These are phyloP conservation scores for Kernera saxatilis DNA, from an alignment of 345 rosid species.

Conservation along the genomic window DNA sequence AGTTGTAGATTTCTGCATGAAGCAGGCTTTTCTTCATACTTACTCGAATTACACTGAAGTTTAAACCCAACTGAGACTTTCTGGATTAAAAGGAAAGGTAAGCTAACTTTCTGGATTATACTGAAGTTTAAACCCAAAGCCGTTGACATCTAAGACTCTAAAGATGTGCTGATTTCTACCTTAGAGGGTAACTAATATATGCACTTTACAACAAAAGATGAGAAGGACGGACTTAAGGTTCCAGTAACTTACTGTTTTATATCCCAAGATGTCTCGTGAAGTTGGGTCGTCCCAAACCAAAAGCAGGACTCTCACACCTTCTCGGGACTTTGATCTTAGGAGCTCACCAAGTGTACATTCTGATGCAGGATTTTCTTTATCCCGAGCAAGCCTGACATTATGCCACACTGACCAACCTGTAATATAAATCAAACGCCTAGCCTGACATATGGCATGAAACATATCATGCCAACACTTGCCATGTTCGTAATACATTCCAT, in stretches of 20 bases:
- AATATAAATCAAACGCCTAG: conserved; percentile 75
- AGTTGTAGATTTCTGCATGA: background rate
- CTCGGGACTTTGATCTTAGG: conserved; percentile 77
- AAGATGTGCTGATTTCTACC: background rate
- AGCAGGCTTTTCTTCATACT: background rate
- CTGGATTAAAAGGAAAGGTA: background rate
- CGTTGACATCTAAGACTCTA: background rate
- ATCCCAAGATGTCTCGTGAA: conserved; percentile 84
- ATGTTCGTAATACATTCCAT: conserved; percentile 59
- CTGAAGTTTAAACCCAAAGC: too few species aligned
- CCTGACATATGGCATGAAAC: conserved; percentile 74
- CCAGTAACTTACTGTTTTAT: conserved; percentile 55
- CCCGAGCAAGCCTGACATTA: conserved; percentile 61
- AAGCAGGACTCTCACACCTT: conserved; percentile 95
- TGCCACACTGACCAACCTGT: conserved; percentile 99
- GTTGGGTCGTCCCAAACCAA: conserved; percentile 98
- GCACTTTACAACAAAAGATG: background rate
- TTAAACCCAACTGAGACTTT: background rate
- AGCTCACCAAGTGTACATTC: conserved; percentile 67
- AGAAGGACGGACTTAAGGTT: background rate
- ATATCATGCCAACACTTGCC: conserved; percentile 94
- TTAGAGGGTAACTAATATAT: background rate
- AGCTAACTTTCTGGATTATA: too few species aligned
- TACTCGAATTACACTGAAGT: background rate
- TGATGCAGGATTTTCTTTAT: conserved; percentile 41